Evolutionary conservation across 2,329 filamentous ascomycete genomes (phyloP).

Genomic region (Biscogniauxia mediterranea): DNA sequence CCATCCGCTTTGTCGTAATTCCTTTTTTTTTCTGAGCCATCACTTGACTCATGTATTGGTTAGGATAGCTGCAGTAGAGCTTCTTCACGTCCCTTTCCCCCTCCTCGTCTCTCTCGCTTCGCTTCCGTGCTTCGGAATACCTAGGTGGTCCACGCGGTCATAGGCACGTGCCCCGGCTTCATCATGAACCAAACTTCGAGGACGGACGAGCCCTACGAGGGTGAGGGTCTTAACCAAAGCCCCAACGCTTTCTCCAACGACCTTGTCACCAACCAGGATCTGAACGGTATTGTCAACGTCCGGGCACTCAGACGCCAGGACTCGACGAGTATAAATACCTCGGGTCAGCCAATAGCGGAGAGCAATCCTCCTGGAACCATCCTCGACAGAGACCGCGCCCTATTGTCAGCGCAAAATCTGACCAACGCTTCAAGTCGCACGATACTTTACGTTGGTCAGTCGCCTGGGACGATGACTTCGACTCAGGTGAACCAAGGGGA

Average conservation of each 20-base stretch:
- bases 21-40: neutral
- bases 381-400: constrained; percentile 18
- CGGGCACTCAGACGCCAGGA: constrained; percentile 27
- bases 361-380: constrained; percentile 18
- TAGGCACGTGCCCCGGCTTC: neutral
- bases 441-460: neutral
- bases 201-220: constrained; percentile 38
- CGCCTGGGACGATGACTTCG: neutral
- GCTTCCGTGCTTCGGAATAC: neutral
- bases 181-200: constrained; percentile 35
- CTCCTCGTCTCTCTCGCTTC: neutral
- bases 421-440: constrained; percentile 15
- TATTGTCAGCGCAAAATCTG: constrained; percentile 15
- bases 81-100: neutral
- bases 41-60: neutral
- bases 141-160: neutral
- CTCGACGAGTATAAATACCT: constrained; percentile 25
- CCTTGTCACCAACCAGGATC: constrained; percentile 55
- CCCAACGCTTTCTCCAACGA: constrained; percentile 53
- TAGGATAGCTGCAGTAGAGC: neutral
- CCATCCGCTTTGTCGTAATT: neutral
- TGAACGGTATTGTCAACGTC: constrained; percentile 51
- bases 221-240: constrained; percentile 52
- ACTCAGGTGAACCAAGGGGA: neutral
- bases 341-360: constrained; percentile 27